Base-by-base conservation (phyloP, 2,329 filamentous ascomycete genomes). In the Ceratocystis albifundus region DNA sequence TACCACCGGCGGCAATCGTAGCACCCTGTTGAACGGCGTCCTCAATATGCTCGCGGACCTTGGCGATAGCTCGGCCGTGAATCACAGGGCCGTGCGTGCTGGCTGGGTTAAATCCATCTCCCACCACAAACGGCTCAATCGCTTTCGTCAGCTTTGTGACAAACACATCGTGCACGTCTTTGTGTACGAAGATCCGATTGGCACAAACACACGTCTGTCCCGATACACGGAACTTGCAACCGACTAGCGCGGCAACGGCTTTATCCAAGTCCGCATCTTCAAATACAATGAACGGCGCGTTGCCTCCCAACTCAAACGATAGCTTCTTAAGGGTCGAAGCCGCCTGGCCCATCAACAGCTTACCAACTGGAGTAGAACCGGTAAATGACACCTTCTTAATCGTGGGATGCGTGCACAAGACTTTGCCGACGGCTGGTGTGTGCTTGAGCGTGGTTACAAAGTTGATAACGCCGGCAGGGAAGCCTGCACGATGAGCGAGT, bases 391-490 rank as follows among this genome's bases (percentile, higher is more conserved):
- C 80, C 74, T 90, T 89, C 73, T 84, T 85, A 70, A 90, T 78
- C 12, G 69, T 64, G 0, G 72, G 72, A 44, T 74, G 72, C 3
- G 71, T 74, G 2, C 73, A 73, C 25, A 75, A 65, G 50, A 84
- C 77, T 73, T 86, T 79, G 66, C 92, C 92, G 4, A 96, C 84
- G 71, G 86, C 84, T 22, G 85, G 80, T 0, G 90, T 96, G 76
- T 95, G 93, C 64, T 87, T 77, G 3, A 88, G 76, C 0, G 89
- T 82, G 1, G 90, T 94, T 66, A 96, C 80, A 69, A 96, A 80
- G 77, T 96, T 96, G 69, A 96, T 83, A 1, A 96, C 91, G 53
- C 92, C 92, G 71, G 86, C 85, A 32, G 92, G 92, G 45, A 96
- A 87, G 30, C 92, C 92, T 15, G 92, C 92, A 41, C 91, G 86